Percentiles rank a stretch among this genome's conserved stretches.
Evolutionary conservation across 768 basidiomycete genomes (phyloP).

Genomic region (Amanita molliuscula): DNA sequence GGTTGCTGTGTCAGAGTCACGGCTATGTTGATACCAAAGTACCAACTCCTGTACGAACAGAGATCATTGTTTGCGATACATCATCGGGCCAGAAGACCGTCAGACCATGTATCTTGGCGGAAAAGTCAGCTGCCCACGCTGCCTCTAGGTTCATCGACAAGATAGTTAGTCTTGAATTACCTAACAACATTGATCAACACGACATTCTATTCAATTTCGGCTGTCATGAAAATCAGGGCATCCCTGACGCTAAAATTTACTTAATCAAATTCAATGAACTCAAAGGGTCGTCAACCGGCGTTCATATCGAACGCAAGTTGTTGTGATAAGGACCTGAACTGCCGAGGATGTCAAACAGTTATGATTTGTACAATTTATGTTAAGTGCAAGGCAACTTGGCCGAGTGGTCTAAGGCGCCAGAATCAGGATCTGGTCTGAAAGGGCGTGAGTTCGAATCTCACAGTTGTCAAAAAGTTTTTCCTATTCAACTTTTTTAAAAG

Average conservation of each 20-base stretch:
- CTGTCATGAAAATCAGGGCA: not conserved
- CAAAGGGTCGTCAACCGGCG: not conserved
- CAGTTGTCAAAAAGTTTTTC: conserved; percentile 17
- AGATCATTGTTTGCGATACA: no score
- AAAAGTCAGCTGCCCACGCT: no score
- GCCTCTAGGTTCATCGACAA: not conserved
- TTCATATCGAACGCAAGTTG: no score
- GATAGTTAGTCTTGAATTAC: not conserved
- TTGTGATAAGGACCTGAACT: not conserved
- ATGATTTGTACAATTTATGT: not conserved
- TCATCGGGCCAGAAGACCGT: no score
- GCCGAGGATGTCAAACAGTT: not conserved
- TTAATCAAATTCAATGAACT: no score
- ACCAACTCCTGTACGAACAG: no score
- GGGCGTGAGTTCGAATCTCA: conserved; percentile 28
- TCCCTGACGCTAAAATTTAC: not conserved
- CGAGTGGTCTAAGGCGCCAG: conserved; percentile 55
- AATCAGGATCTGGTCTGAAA: conserved; percentile 34
- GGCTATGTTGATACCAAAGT: no score
- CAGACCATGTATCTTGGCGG: no score
- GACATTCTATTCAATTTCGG: not conserved
- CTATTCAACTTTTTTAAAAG: no score
- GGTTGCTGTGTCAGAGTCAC: no score
- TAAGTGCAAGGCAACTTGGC: conserved; percentile 26
- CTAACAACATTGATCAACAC: not conserved